These are phyloP conservation scores for Corchorus olitorius DNA, from an alignment of 345 rosid species.

Conservation along the genomic window DNA sequence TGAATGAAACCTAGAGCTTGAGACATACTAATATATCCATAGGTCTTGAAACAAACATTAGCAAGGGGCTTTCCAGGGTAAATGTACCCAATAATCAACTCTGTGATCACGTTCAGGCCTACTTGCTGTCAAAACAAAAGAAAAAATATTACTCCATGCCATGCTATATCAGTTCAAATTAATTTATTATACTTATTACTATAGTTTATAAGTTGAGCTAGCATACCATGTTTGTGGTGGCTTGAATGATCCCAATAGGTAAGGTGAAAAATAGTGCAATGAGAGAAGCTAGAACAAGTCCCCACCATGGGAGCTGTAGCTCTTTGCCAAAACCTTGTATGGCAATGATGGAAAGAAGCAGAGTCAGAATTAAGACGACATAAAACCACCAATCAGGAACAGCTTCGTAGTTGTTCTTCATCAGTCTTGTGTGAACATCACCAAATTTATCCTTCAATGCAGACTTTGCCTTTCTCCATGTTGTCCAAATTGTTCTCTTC, in stretches of 20 bases:
- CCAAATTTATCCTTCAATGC: too few relatives aligned
- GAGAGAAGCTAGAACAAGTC: conserved; percentile 56
- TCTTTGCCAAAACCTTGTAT: conserved; percentile 72
- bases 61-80: conserved; percentile 64
- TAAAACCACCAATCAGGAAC: conserved; percentile 94
- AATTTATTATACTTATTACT: too few relatives aligned
- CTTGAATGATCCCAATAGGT: conserved; percentile 73
- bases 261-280: conserved; percentile 71
- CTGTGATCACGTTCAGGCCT: conserved; percentile 64
- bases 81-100: conserved; percentile 63
- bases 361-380: conserved; percentile 35
- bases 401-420: conserved; percentile 66
- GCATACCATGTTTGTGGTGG: conserved; percentile 82
- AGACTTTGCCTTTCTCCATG: too few relatives aligned
- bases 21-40: conserved; percentile 46
- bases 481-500: too few relatives aligned
- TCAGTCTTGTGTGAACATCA: too few relatives aligned
- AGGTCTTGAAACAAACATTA: conserved; percentile 49
- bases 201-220: too few relatives aligned
- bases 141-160: too few relatives aligned
- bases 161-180: too few relatives aligned
- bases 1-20: conserved; percentile 48
- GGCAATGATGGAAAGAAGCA: conserved; percentile 51
- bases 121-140: conserved; percentile 40
- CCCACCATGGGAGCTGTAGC: conserved; percentile 94